These are phyloP conservation scores for Magnaporthiopsis rhizophila DNA, from an alignment of 2,329 filamentous ascomycete genomes.

Conservation along the genomic window DNA sequence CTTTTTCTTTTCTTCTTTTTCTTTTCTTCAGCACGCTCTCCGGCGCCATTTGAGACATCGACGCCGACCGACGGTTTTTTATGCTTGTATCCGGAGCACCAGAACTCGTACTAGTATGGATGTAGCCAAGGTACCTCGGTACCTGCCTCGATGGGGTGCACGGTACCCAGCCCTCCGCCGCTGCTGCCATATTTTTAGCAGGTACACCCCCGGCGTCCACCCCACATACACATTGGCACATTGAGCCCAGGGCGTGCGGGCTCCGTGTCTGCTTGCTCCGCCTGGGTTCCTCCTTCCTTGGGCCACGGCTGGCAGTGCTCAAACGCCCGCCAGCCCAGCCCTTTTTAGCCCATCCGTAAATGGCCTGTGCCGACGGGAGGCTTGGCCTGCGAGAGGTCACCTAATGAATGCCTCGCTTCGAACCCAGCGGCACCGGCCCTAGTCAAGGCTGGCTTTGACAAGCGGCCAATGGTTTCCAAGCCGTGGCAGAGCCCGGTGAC, in stretches of 20 bases:
- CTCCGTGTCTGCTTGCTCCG: not conserved
- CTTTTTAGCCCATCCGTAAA: not conserved
- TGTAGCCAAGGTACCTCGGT: no score
- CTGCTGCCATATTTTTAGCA: not conserved
- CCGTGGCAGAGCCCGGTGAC: not conserved
- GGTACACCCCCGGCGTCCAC: not conserved
- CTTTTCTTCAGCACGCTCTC: not conserved
- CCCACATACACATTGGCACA: not conserved
- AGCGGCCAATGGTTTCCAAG: not conserved
- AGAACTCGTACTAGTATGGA: no score
- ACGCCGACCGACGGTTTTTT: not conserved
- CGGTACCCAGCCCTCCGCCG: not conserved
- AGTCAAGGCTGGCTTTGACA: not conserved
- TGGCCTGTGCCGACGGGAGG: not conserved
- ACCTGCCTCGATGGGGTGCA: not conserved
- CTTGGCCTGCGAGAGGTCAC: not conserved
- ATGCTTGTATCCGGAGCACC: not conserved
- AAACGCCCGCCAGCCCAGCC: not conserved
- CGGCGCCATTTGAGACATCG: not conserved
- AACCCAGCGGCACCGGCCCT: no score
- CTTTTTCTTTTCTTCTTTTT: no score
- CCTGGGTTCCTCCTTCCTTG: not conserved
- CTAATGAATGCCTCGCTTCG: not conserved
- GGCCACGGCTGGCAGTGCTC: not conserved
- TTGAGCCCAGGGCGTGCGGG: no score